Conservation (phyloP, 176 grass and related monocot genomes). For the Avena eriantha region DNA sequence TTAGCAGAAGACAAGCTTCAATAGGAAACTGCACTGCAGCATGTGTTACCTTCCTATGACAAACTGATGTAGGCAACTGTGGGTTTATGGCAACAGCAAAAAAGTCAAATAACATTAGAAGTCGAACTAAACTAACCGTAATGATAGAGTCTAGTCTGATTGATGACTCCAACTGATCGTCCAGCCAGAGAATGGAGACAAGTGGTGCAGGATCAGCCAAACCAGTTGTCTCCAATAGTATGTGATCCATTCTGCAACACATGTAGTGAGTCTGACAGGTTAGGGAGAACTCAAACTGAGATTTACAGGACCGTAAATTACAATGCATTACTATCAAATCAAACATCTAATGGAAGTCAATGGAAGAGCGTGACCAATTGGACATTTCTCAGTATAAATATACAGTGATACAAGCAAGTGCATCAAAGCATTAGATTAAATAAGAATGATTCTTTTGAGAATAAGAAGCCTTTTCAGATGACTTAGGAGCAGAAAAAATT, state of each 20-base stretch:
- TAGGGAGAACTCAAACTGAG: constrained; percentile 33
- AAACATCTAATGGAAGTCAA: constrained; percentile 22
- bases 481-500: neutral
- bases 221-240: constrained; percentile 97
- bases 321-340: constrained; percentile 10
- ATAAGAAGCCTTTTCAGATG: neutral
- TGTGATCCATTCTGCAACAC: constrained; percentile 86
- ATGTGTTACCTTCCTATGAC: constrained; percentile 28
- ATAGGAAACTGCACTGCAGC: neutral
- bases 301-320: neutral
- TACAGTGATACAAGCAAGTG: neutral
- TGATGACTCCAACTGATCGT: constrained; percentile 90
- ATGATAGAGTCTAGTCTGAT: constrained; percentile 92
- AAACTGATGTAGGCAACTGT: constrained; percentile 20
- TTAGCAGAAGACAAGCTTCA: neutral
- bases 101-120: neutral
- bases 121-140: constrained; percentile 79
- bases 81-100: neutral
- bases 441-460: neutral
- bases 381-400: constrained; percentile 6
- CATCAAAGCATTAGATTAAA: neutral
- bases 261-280: constrained; percentile 34
- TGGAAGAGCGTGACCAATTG: neutral
- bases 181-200: constrained; percentile 90
- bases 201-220: constrained; percentile 94